phyloP scores from a whole-genome alignment of 805 yeast species.

The Wickerhamomyces bisporus region DNA sequence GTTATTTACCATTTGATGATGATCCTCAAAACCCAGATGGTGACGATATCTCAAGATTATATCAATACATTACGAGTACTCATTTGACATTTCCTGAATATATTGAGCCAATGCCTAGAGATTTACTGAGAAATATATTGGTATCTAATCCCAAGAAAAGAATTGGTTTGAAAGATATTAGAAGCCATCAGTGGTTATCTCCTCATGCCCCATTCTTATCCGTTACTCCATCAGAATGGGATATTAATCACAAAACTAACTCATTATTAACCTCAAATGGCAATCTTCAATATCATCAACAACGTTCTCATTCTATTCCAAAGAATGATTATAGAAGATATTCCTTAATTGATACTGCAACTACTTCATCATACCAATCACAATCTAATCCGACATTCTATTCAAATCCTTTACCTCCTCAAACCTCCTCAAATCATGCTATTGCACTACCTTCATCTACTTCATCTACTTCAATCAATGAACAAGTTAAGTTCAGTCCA shows the following conservation, averaged over 20 bases:
- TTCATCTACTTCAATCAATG: conserved; percentile 25
- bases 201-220: conserved; percentile 78
- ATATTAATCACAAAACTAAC: conserved; percentile 39
- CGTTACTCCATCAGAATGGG: conserved; percentile 90
- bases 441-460: conserved; percentile 41
- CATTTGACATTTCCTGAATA: conserved; percentile 95
- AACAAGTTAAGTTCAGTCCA: conserved; percentile 16
- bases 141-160: conserved; percentile 83
- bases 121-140: conserved; percentile 74
- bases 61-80: conserved; percentile 86
- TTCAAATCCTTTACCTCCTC: conserved; percentile 61
- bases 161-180: conserved; percentile 59
- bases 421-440: conserved; percentile 61
- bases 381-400: conserved; percentile 32
- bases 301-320: conserved; percentile 6
- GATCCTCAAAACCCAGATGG: conserved; percentile 97
- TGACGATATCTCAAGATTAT: conserved; percentile 83
- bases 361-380: conserved; percentile 32
- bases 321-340: conserved; percentile 29
- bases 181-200: conserved; percentile 85
- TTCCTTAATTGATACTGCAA: conserved; percentile 40
- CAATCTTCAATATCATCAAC: conserved; percentile 31
- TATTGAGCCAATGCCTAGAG: conserved; percentile 85
- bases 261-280: conserved; percentile 7
- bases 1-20: conserved; percentile 95